Percentiles rank a stretch among this genome's conserved stretches.
phyloP scores from a whole-genome alignment of 140 eudicot species.

The Oenanthe javanica region DNA sequence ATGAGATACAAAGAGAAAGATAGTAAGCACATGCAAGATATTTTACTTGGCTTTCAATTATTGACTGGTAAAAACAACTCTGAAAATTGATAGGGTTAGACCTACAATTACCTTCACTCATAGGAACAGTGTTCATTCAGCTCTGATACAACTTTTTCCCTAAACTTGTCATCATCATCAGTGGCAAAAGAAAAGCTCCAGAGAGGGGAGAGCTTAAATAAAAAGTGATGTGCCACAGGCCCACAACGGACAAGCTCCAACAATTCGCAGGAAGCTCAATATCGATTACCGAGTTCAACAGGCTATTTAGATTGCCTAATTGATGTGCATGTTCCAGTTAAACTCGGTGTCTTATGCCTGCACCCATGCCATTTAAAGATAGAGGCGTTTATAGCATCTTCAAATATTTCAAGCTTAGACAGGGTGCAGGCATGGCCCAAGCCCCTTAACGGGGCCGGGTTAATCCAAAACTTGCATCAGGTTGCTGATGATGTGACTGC shows the following conservation, averaged over 20 bases:
- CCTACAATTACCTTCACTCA: conserved; percentile 38
- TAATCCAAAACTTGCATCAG: conserved; percentile 90
- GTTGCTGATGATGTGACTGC: conserved; percentile 57
- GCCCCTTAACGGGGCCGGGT: conserved; percentile 99
- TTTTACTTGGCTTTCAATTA: background rate
- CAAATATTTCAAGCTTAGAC: conserved; percentile 20
- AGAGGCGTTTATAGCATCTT: conserved; percentile 25
- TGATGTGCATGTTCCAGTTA: conserved; percentile 26
- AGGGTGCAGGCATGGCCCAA: conserved; percentile 99
- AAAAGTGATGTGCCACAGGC: conserved; percentile 24
- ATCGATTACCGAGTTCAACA: conserved; percentile 58
- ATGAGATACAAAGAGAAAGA: background rate
- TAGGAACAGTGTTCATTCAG: conserved; percentile 24
- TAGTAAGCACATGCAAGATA: background rate
- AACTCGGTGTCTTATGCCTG: conserved; percentile 76
- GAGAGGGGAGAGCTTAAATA: conserved; percentile 18
- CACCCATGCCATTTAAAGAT: conserved; percentile 57
- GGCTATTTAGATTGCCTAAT: conserved; percentile 11
- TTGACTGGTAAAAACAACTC: background rate
- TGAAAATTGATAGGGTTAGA: background rate
- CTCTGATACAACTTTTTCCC: conserved; percentile 30
- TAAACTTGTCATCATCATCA: conserved; percentile 30
- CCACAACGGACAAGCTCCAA: conserved; percentile 37
- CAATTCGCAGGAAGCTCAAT: conserved; percentile 34
- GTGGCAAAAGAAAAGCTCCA: conserved; percentile 20